Evolutionary conservation across 768 basidiomycete genomes (phyloP).

Genomic region (Russula foetens): DNA sequence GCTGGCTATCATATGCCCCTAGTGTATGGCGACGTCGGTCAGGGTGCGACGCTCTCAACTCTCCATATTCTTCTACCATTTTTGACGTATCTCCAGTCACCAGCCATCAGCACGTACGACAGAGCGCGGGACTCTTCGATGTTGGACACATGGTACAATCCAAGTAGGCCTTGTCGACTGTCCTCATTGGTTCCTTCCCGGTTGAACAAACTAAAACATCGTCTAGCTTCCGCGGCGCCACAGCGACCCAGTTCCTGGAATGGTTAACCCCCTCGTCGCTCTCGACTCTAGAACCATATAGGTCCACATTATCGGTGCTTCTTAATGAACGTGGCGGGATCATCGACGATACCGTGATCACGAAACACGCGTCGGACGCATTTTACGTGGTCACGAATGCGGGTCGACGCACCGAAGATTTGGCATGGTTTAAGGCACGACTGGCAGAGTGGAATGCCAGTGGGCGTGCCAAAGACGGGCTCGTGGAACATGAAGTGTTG

Average conservation of each 20-base stretch:
- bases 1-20: conserved; percentile 96
- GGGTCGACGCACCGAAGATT: conserved; percentile 72
- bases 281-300: conserved; percentile 52
- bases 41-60: conserved; percentile 40
- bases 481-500: conserved; percentile 74
- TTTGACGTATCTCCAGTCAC: conserved; percentile 46
- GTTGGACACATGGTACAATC: conserved; percentile 98
- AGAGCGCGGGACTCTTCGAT: conserved; percentile 82
- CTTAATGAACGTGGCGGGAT: conserved; percentile 89
- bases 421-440: conserved; percentile 64
- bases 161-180: conserved; percentile 42
- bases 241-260: conserved; percentile 75
- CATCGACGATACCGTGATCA: conserved; percentile 92
- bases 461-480: conserved; percentile 39
- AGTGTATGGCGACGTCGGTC: conserved; percentile 72
- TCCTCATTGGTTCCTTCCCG: not conserved
- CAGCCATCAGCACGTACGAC: conserved; percentile 85
- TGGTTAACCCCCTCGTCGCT: conserved; percentile 86
- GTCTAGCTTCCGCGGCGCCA: conserved; percentile 70
- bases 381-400: conserved; percentile 98
- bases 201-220: not conserved
- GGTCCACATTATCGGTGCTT: conserved; percentile 82
- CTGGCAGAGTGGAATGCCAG: conserved; percentile 72
- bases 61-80: not conserved
- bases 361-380: conserved; percentile 67